Evolutionary conservation across 805 yeast species (phyloP), one percentile per base, ranked within the genome.

Genomic region (Saccharomycopsis microspora): DNA sequence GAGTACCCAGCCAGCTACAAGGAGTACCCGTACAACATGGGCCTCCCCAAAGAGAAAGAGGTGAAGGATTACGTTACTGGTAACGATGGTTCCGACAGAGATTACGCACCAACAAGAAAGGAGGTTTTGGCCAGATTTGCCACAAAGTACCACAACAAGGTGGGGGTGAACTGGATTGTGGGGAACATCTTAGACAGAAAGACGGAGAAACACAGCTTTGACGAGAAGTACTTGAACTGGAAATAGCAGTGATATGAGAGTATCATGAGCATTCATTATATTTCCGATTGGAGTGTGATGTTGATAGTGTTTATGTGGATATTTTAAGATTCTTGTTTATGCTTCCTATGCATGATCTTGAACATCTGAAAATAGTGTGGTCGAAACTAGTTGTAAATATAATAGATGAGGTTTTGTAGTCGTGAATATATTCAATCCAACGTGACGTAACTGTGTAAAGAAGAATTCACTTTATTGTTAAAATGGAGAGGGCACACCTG

Each of bases 1-100:
- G 4, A 31, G 4, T 49, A 45, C 35, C 27, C 45, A 7, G 45
- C 41, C 36, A n/a, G 44, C 27, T 51, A 45, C 43, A 48, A 53
- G 32, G 54, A 54, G 28, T 76, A 76, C 55, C 87, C 88, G 36
- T 76, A 69, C 66, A 66, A 75, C 58, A 82, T 78, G 72, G 96
- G 95, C 32, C 71, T 93, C 55, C 97, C 97, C 45, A 69, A 76
- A 8, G 86, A 84, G 63, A 53, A 61, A 36, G 83, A 78, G 51
- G 71, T 90, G 49, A 74, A 73, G 57, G 67, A 69, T 44, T 85
- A 74, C 62, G 76, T 89, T 47, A 76, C 77, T 32, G 94, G 95
- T 19, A 71, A 72, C 48, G 85, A 78, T 60, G 78, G 78, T 29
- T 65, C 78, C n/a, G 71, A 74, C 53, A 72, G 85, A 58, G 72